Base-by-base conservation (phyloP, 139 green algal species). In the Picochlorum sp. region DNA sequence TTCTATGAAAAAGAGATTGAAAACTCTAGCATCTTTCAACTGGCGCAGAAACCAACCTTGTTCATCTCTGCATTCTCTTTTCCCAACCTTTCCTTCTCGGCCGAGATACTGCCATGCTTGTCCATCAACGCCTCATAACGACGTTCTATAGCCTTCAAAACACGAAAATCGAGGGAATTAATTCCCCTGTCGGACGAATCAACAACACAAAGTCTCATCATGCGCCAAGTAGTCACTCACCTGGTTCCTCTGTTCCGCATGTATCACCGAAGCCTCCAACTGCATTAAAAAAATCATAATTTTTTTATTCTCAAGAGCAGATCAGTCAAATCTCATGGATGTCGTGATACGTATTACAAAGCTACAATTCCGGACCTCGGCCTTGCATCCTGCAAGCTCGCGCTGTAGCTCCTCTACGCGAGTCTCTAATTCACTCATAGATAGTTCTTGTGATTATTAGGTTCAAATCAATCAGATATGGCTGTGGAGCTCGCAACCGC, bases 121-220 rank as follows among this genome's bases (percentile, higher is more conserved):
- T 67, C 59, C 14, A 61, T 40, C 36, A 82, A 62, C 10, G 63
- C 39, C 12, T 55, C 60, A 44, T 75, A 79, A 22, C 71, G 36
- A 26, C 70, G 39, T 53, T 82, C 74, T 44, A 79, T 82, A 35
- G 69, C 65, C 73, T 80, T 59, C 18, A 45, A n/a, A 13, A 25
- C 0, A 37, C 9, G 1, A 26, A n/a, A 33, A n/a, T 28, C 3
- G 24, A 8, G 55, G 28, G 7, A 7, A 30, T 22, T 18, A 26
- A 24, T 41, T 16, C 33, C 6, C 13, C 10, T 16, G n/a, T n/a
- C n/a, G n/a, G n/a, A n/a, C n/a, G n/a, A n/a, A n/a, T n/a, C n/a
- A n/a, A n/a, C n/a, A n/a, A n/a, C n/a, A n/a, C n/a, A n/a, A n/a
- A n/a, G n/a, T n/a, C n/a, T n/a, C n/a, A n/a, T n/a, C n/a, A n/a